Evolutionary conservation across 495 filamentous ascomycete species (phyloP).

Genomic region (Coniosporium apollinis): DNA sequence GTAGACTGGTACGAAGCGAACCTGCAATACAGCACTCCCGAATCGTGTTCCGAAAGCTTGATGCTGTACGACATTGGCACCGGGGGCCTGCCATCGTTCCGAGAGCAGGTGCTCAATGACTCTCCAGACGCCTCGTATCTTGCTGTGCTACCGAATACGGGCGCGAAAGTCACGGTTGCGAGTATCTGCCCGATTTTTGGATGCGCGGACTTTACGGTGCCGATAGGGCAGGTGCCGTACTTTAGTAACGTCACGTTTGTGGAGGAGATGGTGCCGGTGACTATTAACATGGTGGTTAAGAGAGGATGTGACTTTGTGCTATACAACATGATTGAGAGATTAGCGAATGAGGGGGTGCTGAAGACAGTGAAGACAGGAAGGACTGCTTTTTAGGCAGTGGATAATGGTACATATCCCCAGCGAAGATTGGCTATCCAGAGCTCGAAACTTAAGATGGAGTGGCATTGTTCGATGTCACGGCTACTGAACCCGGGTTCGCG

Average conservation of each 20-base stretch:
- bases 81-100: constrained; percentile 24
- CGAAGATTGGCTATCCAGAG: no score
- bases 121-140: constrained; percentile 17
- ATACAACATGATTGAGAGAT: constrained; percentile 27
- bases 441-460: no score
- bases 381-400: constrained; percentile 23
- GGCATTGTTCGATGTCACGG: no score
- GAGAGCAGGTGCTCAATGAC: constrained; percentile 19
- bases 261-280: constrained; percentile 27
- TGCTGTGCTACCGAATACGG: constrained; percentile 15
- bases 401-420: no score
- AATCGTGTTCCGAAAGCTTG: constrained; percentile 24
- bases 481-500: no score
- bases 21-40: constrained; percentile 20
- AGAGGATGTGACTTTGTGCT: constrained; percentile 30
- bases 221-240: constrained; percentile 28
- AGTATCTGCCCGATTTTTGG: constrained; percentile 25
- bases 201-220: constrained; percentile 25
- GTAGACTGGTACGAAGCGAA: constrained; percentile 25
- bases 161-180: constrained; percentile 19
- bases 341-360: constrained; percentile 26
- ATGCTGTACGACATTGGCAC: constrained; percentile 28
- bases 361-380: constrained; percentile 24
- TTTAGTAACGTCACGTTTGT: constrained; percentile 20
- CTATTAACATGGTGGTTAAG: constrained; percentile 24